Conservation (phyloP, 1,284 basidiomycete genomes). For the Wallemia ichthyophaga region DNA sequence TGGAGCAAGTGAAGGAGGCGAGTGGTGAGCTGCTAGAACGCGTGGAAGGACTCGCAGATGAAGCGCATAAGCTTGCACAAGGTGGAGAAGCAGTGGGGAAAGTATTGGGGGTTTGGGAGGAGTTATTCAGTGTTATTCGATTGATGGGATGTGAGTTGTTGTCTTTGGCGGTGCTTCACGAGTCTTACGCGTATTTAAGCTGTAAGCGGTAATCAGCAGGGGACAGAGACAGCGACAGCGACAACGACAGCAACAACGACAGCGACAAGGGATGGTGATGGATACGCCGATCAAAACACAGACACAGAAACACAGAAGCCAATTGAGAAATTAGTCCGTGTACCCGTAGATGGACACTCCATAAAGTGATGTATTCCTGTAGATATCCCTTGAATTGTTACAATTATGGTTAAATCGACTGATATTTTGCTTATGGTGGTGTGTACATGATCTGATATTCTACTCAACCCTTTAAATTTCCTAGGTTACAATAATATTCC, state of each 20-base stretch:
- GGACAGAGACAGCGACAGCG: too few species aligned
- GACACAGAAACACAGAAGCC: background rate
- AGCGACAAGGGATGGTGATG: too few species aligned
- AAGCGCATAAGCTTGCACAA: background rate
- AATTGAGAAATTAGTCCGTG: background rate
- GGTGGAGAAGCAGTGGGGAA: background rate
- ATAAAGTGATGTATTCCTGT: background rate
- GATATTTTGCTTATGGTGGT: background rate
- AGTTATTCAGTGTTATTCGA: background rate
- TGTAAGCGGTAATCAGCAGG: background rate
- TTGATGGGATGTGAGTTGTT: background rate
- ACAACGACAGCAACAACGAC: background rate
- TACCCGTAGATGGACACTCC: background rate
- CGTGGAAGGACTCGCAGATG: background rate
- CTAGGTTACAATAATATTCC: slow-evolving; percentile 9
- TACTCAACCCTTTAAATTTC: background rate
- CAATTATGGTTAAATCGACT: background rate
- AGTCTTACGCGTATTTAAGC: background rate
- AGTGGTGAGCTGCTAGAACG: background rate
- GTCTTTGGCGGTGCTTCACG: background rate
- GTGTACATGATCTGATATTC: background rate
- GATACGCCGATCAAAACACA: too few species aligned
- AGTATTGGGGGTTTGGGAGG: background rate
- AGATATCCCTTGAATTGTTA: background rate
- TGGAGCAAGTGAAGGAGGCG: background rate